Evolutionary conservation across 148 eudicot species (phyloP), one percentile per base, ranked within the genome.

Genomic region (Heliamphora exappendiculata): DNA sequence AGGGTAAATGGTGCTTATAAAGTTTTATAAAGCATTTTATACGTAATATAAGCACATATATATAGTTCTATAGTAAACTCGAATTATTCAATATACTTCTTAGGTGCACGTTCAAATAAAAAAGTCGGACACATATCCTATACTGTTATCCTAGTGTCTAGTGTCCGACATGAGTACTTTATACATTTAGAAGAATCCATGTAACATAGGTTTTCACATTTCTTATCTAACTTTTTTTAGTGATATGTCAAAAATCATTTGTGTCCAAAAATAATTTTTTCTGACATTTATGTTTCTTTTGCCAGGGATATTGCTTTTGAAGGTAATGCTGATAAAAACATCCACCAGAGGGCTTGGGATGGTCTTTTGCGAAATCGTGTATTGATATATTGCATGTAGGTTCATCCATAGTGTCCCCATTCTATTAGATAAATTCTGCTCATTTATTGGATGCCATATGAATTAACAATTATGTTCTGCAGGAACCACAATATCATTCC

Each of bases 381-480:
- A 79, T 83, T 93, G 82, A 86, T 93, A 74, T 93, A 87, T 77
- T 93, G 97, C 88, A 41, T 82, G 98, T 93, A 84, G 65, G 90
- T 83, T 60, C 39, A 51, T 49, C 31, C 13, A n/a, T n/a, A 36
- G 26, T 75, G 26, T n/a, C 19, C 76, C 3, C 47, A n/a, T 67
- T 73, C 51, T 28, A 14, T 58, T 41, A 24, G 59, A 37, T 16
- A n/a, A n/a, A 36, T 73, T 49, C 55, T 54, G 63, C 26, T 26
- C 50, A 28, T 55, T 72, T 73, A 7, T 9, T 31, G 62, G 6
- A 60, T 24, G 17, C 12, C 19, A 26, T 39, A 16, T 59, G 10
- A 16, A 3, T 63, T 72, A 42, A 26, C 20, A 17, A 60, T 29
- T 51, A 6, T 60, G 19, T 54, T 20, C 54, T 36, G 53, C 86